Evolutionary conservation across 2,329 filamentous ascomycete genomes (phyloP), one percentile per base, ranked within the genome.

Genomic region (Pseudogymnoascus sp.): DNA sequence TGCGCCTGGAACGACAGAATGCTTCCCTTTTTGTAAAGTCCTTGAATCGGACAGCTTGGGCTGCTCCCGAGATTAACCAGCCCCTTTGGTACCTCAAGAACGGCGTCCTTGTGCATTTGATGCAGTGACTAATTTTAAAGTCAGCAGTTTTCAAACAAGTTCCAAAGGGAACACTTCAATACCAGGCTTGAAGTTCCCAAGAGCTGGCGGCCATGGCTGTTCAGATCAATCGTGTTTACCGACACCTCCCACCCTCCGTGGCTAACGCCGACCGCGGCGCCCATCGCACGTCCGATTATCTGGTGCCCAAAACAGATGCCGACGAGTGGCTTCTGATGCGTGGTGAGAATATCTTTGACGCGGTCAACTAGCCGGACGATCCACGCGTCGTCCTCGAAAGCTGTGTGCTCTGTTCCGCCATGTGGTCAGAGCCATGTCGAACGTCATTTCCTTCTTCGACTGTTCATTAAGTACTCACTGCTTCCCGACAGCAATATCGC

Each of bases 251-350:
- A 96, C 1, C 90, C 91, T 18, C 77, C 74, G 25, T 85, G 80
- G 72, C 84, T 90, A 62, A 85, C 77, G 38, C 80, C 86, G 2
- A 95, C 88, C 69, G 83, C 82, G 18, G 77, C 82, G 3, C 85
- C 89, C 68, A 92, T 72, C 1, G 90, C 89, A 61, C 91, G 81
- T 1, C 83, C 90, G 56, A 94, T 77, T 69, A 96, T 92, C 77
- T 96, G 91, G 73, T 95, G 91, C 5, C 91, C 91, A 73, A 93
- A 95, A 75, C 91, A 95, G 14, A 94, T 82, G 10, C 91, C 91
- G n/a, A 95, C 80, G 14, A 92, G 75, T 37, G 85, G 82, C 8
- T 94, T 83, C 0, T 84, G 78, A 23, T 81, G 78, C 66, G 87
- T 82, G 11, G 79, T 78, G 37, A 90, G 79, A 3, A 89, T 78